A percentile compares a stretch with the other conserved stretches of the same genome.
Evolutionary conservation across 176 grass and related monocot genomes (phyloP).

Genomic region (Oryza glaberrima): DNA sequence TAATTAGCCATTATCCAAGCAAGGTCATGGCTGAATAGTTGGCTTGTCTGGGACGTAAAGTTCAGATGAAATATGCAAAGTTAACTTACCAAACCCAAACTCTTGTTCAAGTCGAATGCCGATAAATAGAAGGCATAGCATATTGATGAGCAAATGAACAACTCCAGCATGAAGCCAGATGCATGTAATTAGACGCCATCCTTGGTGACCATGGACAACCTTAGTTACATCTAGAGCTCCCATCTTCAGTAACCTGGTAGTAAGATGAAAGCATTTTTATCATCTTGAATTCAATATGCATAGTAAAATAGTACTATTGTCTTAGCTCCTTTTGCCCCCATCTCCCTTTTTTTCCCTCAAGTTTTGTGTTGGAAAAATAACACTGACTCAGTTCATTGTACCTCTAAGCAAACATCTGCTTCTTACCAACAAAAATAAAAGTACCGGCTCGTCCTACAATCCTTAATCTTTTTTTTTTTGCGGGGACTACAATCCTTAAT

Average conservation of each 20-base stretch:
- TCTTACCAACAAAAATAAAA: too few relatives aligned
- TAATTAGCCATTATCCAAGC: not conserved
- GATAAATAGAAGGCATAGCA: conserved; percentile 74
- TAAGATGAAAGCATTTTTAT: not conserved
- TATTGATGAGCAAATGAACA: conserved; percentile 80
- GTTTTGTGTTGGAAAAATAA: not conserved
- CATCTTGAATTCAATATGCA: conserved; percentile 1
- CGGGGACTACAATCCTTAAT: not conserved
- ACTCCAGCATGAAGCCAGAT: conserved; percentile 89
- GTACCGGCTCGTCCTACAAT: not conserved
- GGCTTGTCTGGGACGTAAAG: not conserved
- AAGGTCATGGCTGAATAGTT: not conserved
- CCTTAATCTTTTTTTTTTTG: not conserved
- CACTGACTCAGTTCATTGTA: not conserved
- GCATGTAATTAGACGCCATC: conserved; percentile 77
- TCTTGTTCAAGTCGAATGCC: conserved; percentile 85
- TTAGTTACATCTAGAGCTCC: conserved; percentile 71
- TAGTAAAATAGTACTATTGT: not conserved
- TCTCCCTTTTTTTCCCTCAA: not conserved
- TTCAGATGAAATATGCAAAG: not conserved
- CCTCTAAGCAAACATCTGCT: not conserved
- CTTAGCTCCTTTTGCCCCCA: not conserved
- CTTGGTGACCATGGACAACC: conserved; percentile 63
- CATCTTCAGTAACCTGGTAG: conserved; percentile 80
- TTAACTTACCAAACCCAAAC: conserved; percentile 71